Conservation (phyloP, 1,284 basidiomycete species). For the Boletellus deceptivus region DNA sequence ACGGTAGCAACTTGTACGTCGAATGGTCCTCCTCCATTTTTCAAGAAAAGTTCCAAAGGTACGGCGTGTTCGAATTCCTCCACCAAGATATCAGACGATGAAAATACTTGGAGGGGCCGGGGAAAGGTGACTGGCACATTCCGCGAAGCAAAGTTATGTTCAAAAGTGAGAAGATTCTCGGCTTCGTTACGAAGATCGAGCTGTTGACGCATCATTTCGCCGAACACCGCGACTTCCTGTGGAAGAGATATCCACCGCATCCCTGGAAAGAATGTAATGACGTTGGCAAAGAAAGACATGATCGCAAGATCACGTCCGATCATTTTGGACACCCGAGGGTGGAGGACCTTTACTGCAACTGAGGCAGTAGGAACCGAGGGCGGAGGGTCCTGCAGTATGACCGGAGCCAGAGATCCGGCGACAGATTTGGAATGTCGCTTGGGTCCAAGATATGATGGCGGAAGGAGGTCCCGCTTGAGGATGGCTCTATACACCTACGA, state of each 20-base stretch:
- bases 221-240: slow-evolving; percentile 94
- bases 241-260: slow-evolving; percentile 97
- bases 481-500: slow-evolving; percentile 81
- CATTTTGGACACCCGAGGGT: slow-evolving; percentile 80
- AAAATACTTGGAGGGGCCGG: slow-evolving; percentile 78
- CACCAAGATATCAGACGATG: slow-evolving; percentile 78
- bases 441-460: slow-evolving; percentile 74
- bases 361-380: slow-evolving; percentile 73
- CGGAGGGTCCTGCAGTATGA: slow-evolving; percentile 57
- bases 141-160: slow-evolving; percentile 79
- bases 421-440: slow-evolving; percentile 53
- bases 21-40: slow-evolving; percentile 88
- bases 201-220: slow-evolving; percentile 97
- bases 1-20: slow-evolving; percentile 90
- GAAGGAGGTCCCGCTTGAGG: slow-evolving; percentile 80
- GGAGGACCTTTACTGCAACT: slow-evolving; percentile 95
- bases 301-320: slow-evolving; percentile 91
- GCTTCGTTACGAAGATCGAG: slow-evolving; percentile 91
- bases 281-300: slow-evolving; percentile 89
- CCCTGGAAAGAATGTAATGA: slow-evolving; percentile 82
- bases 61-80: slow-evolving; percentile 95
- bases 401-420: slow-evolving; percentile 49
- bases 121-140: slow-evolving; percentile 89
- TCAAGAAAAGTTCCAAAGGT: slow-evolving; percentile 86
- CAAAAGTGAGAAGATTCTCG: slow-evolving; percentile 84